Conservation (phyloP, 495 filamentous ascomycete species). For the Elasticomyces elasticus region DNA sequence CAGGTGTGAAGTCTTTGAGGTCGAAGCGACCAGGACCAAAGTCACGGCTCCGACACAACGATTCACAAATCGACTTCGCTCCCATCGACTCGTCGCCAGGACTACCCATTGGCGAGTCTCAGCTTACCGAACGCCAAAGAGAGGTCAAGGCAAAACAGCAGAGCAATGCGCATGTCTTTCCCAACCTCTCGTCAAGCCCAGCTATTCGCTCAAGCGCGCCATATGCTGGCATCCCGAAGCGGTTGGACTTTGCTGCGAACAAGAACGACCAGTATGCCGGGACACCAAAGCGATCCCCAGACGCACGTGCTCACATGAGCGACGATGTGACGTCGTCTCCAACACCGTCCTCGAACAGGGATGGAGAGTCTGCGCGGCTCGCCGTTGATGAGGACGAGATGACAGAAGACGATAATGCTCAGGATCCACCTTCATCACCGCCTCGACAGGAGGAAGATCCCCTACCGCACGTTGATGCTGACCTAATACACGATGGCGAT, state of each 20-base stretch:
- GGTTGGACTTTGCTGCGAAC: conserved; percentile 34
- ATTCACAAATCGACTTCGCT: conserved; percentile 70
- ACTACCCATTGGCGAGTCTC: conserved; percentile 46
- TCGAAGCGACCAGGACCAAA: neutral
- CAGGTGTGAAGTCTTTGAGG: neutral
- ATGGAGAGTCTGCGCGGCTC: neutral
- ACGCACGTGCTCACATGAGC: conserved; percentile 37
- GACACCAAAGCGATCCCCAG: conserved; percentile 10
- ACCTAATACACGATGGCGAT: too few relatives aligned
- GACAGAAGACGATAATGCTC: neutral
- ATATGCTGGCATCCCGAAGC: conserved; percentile 14
- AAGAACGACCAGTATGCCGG: neutral
- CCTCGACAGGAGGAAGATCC: neutral
- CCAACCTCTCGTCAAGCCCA: conserved; percentile 56
- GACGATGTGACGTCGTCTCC: conserved; percentile 72
- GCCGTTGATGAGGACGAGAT: neutral
- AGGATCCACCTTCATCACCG: neutral
- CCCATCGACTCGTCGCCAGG: conserved; percentile 44
- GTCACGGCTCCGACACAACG: conserved; percentile 52
- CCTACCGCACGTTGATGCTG: neutral
- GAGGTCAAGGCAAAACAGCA: conserved; percentile 59
- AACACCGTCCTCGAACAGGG: conserved; percentile 43
- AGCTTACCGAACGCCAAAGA: conserved; percentile 63
- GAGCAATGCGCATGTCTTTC: conserved; percentile 59
- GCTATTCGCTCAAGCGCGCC: conserved; percentile 16